phyloP scores from a whole-genome alignment of 495 filamentous ascomycete species.

The Friedmanniomyces endolithicus region DNA sequence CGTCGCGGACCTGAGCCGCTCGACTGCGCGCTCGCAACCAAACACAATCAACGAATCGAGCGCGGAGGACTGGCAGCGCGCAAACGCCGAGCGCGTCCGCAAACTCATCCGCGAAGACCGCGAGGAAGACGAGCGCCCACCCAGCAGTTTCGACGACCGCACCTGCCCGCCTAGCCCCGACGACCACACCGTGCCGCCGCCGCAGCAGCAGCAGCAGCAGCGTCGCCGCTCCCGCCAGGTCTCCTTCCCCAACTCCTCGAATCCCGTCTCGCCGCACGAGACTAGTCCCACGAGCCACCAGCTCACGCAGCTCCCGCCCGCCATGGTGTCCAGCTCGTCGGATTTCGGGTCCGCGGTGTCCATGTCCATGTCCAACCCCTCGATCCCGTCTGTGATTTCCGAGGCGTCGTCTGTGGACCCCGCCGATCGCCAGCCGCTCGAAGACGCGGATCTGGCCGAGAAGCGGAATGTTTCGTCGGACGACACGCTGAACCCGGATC shows the following conservation, averaged over 20 bases:
- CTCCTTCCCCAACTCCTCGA: slow-evolving; percentile 3
- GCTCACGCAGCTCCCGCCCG: slow-evolving; percentile 12
- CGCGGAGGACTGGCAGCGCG: slow-evolving; percentile 26
- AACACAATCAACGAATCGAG: slow-evolving; percentile 15
- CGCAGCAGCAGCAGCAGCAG: neutral
- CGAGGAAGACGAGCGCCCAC: slow-evolving; percentile 9
- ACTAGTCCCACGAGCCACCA: slow-evolving; percentile 22
- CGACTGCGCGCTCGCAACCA: neutral
- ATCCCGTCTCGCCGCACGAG: slow-evolving; percentile 16
- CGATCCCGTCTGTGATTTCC: slow-evolving; percentile 34
- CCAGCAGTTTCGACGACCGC: slow-evolving; percentile 13
- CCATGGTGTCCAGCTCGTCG: slow-evolving; percentile 30
- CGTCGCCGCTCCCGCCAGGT: neutral
- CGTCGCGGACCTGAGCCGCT: neutral
- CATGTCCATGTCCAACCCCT: slow-evolving; percentile 33
- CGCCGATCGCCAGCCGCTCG: slow-evolving; percentile 18
- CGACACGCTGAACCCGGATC: slow-evolving; percentile 8
- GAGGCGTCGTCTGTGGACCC: slow-evolving; percentile 29
- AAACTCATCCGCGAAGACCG: slow-evolving; percentile 10
- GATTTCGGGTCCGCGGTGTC: slow-evolving; percentile 34
- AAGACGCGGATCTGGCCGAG: slow-evolving; percentile 2
- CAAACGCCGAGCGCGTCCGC: slow-evolving; percentile 27
- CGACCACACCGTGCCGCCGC: slow-evolving; percentile 17
- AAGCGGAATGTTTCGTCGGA: slow-evolving; percentile 11
- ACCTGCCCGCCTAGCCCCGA: slow-evolving; percentile 33